Conservation (phyloP, 192 early-diverging fungal genomes). For the Coemansia sp. region DNA sequence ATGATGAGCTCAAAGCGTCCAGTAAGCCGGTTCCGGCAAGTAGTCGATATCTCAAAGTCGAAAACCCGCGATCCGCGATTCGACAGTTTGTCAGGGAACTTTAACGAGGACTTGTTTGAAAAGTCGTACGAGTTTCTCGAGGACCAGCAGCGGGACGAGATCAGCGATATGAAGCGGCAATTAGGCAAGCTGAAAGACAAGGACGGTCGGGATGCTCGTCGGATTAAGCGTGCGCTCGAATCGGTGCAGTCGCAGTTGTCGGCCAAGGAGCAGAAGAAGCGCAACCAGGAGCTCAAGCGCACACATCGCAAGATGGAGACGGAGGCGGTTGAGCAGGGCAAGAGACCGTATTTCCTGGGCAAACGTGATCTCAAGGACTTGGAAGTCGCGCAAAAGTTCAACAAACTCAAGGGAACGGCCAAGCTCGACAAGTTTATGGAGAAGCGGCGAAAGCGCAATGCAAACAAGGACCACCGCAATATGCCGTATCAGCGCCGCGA, state of each 20-base stretch:
- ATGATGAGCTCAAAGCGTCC: conserved; percentile 49
- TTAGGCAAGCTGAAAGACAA: conserved; percentile 63
- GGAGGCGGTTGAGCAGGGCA: conserved; percentile 81
- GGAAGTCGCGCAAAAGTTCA: conserved; percentile 85
- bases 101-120: conserved; percentile 91
- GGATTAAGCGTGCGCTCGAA: conserved; percentile 61
- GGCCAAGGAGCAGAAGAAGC: conserved; percentile 55
- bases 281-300: conserved; percentile 63
- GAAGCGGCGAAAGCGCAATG: conserved; percentile 92
- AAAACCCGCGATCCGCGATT: conserved; percentile 87
- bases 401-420: conserved; percentile 67
- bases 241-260: conserved; percentile 58
- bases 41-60: conserved; percentile 30
- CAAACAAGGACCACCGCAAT: conserved; percentile 75
- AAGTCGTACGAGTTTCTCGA: conserved; percentile 89
- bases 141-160: conserved; percentile 75
- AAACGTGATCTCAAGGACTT: conserved; percentile 78
- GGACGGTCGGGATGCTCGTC: conserved; percentile 59
- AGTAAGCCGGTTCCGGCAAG: conserved; percentile 49
- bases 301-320: conserved; percentile 80
- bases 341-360: conserved; percentile 94
- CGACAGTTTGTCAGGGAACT: conserved; percentile 81
- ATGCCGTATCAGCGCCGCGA: conserved; percentile 63
- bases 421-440: conserved; percentile 84
- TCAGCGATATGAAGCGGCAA: conserved; percentile 63